Evolutionary conservation across 2,329 filamentous ascomycete genomes (phyloP), one percentile per base, ranked within the genome.

Genomic region (Pyricularia pennisetigena): DNA sequence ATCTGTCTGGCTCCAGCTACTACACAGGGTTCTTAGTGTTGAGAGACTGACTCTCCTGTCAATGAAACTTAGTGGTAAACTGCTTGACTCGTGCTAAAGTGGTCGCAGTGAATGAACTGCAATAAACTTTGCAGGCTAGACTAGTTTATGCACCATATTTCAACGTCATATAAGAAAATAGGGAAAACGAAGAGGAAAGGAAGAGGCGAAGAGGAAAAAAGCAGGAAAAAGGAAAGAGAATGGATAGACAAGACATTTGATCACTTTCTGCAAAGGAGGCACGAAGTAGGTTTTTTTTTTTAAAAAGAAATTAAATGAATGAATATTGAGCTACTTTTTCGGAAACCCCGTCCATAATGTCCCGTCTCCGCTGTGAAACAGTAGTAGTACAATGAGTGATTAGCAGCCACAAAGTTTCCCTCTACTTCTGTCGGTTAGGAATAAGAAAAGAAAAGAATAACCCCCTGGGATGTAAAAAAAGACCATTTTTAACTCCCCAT

Each of bases 281-380:
- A 32, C 9, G 62, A 23, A n/a, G 26, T 64, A n/a, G n/a, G n/a
- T n/a, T n/a, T n/a, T 64, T 32, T 32, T 20, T 30, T 29, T 16
- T 64, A 12, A 20, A 28, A 28, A 30, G 16, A 30, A 29, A 63
- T 65, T 24, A 10, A 65, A 41, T 30, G 64, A 66, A 49, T 66
- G 64, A 28, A 66, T 57, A 65, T 66, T 66, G 64, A n/a, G 16
- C 64, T 66, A 66, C 64, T 57, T 24, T 35, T 26, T 10, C 10
- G 64, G 16, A 35, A 65, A 26, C 23, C 35, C 24, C n/a, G 20
- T 24, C 63, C 28, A 12, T 16, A 64, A 54, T 54, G 63, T 30
- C 63, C 28, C 28, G 28, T 30, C n/a, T 64, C 28, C 63, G 63
- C 26, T 30, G 26, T 30, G 28, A n/a, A 49, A 49, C 41, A 61